Evolutionary conservation across 768 basidiomycete genomes (phyloP).

Genomic region (Boletus rubropictus): DNA sequence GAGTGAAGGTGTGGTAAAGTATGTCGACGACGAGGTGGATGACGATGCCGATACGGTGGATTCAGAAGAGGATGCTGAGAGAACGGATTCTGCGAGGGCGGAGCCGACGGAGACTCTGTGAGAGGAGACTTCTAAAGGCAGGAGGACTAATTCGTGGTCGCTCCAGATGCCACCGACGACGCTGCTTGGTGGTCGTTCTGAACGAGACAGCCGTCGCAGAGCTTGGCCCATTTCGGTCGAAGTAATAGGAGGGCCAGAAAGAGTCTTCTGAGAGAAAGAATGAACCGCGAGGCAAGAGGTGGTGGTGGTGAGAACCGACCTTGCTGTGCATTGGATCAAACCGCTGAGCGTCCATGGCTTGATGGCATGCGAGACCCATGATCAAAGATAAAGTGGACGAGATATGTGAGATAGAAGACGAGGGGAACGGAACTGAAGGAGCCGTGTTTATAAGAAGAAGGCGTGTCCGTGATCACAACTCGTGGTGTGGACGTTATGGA

Average conservation of each 20-base stretch:
- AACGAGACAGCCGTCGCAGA: conserved; percentile 20
- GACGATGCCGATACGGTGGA: conserved; percentile 10
- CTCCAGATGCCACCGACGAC: conserved; percentile 31
- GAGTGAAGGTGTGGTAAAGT: conserved; percentile 18
- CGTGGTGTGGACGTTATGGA: conserved; percentile 22
- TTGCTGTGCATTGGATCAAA: conserved; percentile 29
- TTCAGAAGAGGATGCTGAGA: conserved; percentile 5
- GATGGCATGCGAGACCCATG: conserved; percentile 23
- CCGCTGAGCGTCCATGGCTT: conserved; percentile 30
- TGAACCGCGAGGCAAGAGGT: conserved; percentile 20
- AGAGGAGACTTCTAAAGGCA: conserved; percentile 25
- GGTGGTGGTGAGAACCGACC: conserved; percentile 20
- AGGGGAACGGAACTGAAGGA: conserved; percentile 26
- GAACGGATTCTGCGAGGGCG: conserved; percentile 11
- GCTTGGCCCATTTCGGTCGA: conserved; percentile 25
- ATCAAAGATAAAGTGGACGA: conserved; percentile 25
- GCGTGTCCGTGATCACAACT: conserved; percentile 22
- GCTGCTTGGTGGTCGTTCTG: conserved; percentile 11
- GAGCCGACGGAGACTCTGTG: conserved; percentile 17
- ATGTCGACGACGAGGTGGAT: conserved; percentile 17
- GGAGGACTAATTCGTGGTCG: conserved; percentile 32
- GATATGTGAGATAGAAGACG: conserved; percentile 23
- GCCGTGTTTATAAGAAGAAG: conserved; percentile 19
- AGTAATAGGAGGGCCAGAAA: conserved; percentile 7
- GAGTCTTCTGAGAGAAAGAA: conserved; percentile 18